Evolutionary conservation across 2,329 filamentous ascomycete species (phyloP), one percentile per base, ranked within the genome.

Genomic region (Mollisia scopiformis): DNA sequence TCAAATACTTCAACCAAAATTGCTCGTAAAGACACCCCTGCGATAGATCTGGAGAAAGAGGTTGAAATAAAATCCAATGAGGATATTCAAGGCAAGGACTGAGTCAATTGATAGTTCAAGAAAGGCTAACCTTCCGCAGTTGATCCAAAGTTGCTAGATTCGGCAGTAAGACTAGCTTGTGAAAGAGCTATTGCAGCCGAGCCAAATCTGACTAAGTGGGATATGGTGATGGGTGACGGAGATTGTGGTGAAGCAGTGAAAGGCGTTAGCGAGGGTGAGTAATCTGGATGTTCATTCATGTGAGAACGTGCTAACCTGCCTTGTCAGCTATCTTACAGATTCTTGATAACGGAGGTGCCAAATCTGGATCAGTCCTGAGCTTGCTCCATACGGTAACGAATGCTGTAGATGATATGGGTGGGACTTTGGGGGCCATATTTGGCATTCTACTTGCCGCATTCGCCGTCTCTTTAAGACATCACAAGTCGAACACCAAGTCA

Each of bases 141-240:
- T n/a, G 69, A 75, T 19, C 68, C 72, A 1, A 55, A 55, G 16
- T 21, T 72, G 1, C 57, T 75, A 1, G 68, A 74, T n/a, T 56
- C 54, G 6, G 62, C 67, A 0, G 65, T 75, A 13, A 65, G 71
- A 5, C 55, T 65, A n/a, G 73, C 65, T 7, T 75, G 73, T 58
- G 62, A 75, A 25, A 66, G 75, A 10, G 74, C 73, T 1, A 76
- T 77, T 31, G 71, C 68, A 10, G 70, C 73, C 1, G 83, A 85
- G 65, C 80, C 82, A 6, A 78, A 81, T 49, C 76, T 85, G 58
- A 85, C 83, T 1, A 78, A 75, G 47, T 85, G 79, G 68, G 83
- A 85, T 68, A 73, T 71, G 35, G 54, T 73, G 3, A 68, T 75
- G 58, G 73, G 73, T 6, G 73, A 75, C 64, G 73, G 73, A 10